These are phyloP conservation scores for Geranium rotundifolium DNA, from an alignment of 345 rosid species.

Conservation along the genomic window DNA sequence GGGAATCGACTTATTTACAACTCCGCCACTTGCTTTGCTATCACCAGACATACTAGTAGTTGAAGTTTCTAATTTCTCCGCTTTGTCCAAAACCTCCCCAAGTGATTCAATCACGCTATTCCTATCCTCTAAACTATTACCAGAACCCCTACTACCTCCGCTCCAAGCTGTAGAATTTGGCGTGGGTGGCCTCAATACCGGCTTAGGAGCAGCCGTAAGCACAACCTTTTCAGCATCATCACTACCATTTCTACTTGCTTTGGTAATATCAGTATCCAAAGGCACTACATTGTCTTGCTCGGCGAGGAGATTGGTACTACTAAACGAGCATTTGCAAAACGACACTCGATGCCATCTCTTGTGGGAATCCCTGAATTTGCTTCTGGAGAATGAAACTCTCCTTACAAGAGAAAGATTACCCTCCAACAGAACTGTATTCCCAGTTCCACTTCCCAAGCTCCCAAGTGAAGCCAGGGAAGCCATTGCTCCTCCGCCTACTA, in stretches of 20 bases:
- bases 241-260: constrained; percentile 21
- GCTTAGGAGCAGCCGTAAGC: constrained; percentile 76
- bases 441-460: constrained; percentile 38
- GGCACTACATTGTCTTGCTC: constrained; percentile 53
- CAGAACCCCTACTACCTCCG: constrained; percentile 8
- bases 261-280: constrained; percentile 34
- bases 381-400: constrained; percentile 48
- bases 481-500: constrained; percentile 62
- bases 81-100: constrained; percentile 84
- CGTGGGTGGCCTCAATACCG: constrained; percentile 44
- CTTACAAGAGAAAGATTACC: constrained; percentile 43
- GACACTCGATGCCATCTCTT: constrained; percentile 40
- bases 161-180: constrained; percentile 30
- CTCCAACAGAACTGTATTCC: constrained; percentile 26
- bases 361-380: constrained; percentile 22
- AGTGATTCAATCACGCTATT: constrained; percentile 70
- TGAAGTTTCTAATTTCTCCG: constrained; percentile 60
- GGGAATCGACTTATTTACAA: constrained; percentile 22
- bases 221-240: constrained; percentile 41
- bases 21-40: constrained; percentile 21
- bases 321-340: constrained; percentile 64
- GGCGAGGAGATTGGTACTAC: constrained; percentile 55
- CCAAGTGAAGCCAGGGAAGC: constrained; percentile 63
- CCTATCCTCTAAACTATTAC: constrained; percentile 40
- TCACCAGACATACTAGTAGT: constrained; percentile 10